A percentile compares a stretch with the other conserved stretches of the same genome.
phyloP scores from a whole-genome alignment of 2,329 filamentous ascomycete genomes.

The Biscogniauxia mediterranea region DNA sequence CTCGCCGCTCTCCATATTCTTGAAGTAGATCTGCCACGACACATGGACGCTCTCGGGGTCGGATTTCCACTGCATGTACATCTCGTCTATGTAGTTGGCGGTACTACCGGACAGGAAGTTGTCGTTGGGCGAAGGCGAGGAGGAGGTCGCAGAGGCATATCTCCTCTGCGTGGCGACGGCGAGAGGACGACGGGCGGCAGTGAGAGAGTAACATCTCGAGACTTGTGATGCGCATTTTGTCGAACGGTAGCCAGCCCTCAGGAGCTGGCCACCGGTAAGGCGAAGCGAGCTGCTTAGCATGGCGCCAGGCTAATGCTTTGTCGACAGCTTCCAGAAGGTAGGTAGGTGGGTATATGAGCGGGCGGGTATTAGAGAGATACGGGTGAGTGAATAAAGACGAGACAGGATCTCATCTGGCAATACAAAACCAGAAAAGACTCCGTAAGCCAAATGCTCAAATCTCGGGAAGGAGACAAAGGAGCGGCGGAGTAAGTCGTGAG shows the following conservation, averaged over 20 bases:
- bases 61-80: slow-evolving; percentile 97
- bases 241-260: slow-evolving; percentile 50
- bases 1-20: slow-evolving; percentile 96
- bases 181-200: slow-evolving; percentile 48
- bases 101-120: slow-evolving; percentile 96
- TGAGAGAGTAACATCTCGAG: slow-evolving; percentile 44
- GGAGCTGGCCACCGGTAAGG: slow-evolving; percentile 63
- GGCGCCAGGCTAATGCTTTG: slow-evolving; percentile 43
- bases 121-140: slow-evolving; percentile 77
- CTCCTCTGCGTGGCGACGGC: slow-evolving; percentile 50
- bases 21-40: slow-evolving; percentile 99
- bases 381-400: background rate
- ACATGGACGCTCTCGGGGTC: slow-evolving; percentile 92
- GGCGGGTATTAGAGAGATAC: slow-evolving; percentile 6
- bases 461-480: slow-evolving; percentile 39
- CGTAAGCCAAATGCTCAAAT: slow-evolving; percentile 15
- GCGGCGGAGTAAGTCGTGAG: slow-evolving; percentile 48
- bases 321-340: slow-evolving; percentile 16
- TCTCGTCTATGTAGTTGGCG: slow-evolving; percentile 99
- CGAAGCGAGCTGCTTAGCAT: slow-evolving; percentile 73
- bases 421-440: slow-evolving; percentile 11
- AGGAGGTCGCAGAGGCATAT: slow-evolving; percentile 54
- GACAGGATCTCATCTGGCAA: slow-evolving; percentile 10
- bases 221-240: slow-evolving; percentile 35
- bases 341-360: slow-evolving; percentile 12